Evolutionary conservation across 768 basidiomycete species (phyloP).

Genomic region (Hypholoma fasciculare): DNA sequence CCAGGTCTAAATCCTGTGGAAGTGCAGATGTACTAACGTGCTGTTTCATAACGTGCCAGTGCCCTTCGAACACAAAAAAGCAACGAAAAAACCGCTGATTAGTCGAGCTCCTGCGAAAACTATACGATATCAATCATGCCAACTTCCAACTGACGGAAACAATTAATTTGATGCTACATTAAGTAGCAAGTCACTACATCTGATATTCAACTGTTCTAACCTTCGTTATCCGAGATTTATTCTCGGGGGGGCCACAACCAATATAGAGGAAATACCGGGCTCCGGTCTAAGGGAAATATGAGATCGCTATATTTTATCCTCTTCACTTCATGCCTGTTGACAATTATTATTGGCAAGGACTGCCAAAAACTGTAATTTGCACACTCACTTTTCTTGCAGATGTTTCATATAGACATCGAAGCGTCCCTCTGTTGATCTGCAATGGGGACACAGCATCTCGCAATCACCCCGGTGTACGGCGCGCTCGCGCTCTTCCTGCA

Average conservation of each 20-base stretch:
- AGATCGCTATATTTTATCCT: not conserved
- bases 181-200: too few species aligned
- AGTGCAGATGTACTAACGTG: too few species aligned
- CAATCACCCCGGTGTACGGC: not conserved
- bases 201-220: too few species aligned
- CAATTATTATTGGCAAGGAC: not conserved
- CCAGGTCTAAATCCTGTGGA: too few species aligned
- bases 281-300: not conserved
- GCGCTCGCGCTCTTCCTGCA: not conserved
- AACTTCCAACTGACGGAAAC: too few species aligned
- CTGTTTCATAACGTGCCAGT: too few species aligned
- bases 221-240: not conserved
- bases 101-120: too few species aligned
- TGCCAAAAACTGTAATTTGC: not conserved
- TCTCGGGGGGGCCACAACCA: not conserved
- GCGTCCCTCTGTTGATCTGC: not conserved
- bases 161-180: too few species aligned
- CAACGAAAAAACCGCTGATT: too few species aligned
- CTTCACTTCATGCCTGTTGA: not conserved
- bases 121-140: too few species aligned
- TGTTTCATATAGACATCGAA: not conserved
- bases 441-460: not conserved
- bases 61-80: too few species aligned
- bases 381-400: not conserved
- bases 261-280: not conserved